These are phyloP conservation scores for Rhododendron mucronatum DNA, from an alignment of 148 eudicot species.

Conservation along the genomic window DNA sequence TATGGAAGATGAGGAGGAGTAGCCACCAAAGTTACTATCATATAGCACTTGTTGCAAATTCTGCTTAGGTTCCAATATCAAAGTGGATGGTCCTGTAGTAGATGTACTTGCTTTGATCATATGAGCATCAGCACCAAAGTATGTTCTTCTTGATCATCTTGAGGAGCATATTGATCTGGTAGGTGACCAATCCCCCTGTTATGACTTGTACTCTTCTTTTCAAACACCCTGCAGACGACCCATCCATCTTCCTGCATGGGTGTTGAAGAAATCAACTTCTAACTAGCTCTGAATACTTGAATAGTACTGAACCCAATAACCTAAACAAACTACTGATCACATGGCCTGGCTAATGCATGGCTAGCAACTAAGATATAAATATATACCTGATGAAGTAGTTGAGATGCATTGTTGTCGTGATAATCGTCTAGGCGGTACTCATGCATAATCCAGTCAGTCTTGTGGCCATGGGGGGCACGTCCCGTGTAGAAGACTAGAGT, in stretches of 20 bases:
- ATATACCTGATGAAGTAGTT: conserved; percentile 48
- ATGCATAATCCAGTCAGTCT: conserved; percentile 97
- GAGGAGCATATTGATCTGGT: conserved; percentile 24
- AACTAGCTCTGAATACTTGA: neutral
- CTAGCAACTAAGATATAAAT: neutral
- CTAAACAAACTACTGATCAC: neutral
- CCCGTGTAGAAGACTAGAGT: conserved; percentile 89
- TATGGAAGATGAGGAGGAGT: conserved; percentile 24
- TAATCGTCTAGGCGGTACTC: conserved; percentile 84
- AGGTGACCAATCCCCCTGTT: conserved; percentile 29
- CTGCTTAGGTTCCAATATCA: conserved; percentile 16
- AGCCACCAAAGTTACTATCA: conserved; percentile 29
- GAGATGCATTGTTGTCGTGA: conserved; percentile 34
- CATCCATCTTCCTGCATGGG: conserved; percentile 74
- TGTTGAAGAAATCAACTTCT: neutral
- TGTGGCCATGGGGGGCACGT: conserved; percentile 93
- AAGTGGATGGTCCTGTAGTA: neutral
- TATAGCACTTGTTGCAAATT: conserved; percentile 12
- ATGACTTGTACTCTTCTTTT: conserved; percentile 49
- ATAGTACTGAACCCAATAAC: neutral
- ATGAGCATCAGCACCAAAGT: neutral
- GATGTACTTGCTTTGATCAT: neutral
- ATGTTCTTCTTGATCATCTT: conserved; percentile 23
- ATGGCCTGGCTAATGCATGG: neutral
- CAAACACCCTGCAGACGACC: conserved; percentile 90